Percentiles rank a stretch among this genome's conserved stretches.
phyloP scores from a whole-genome alignment of 2,329 filamentous ascomycete genomes.

The Fusarium nurragi region DNA sequence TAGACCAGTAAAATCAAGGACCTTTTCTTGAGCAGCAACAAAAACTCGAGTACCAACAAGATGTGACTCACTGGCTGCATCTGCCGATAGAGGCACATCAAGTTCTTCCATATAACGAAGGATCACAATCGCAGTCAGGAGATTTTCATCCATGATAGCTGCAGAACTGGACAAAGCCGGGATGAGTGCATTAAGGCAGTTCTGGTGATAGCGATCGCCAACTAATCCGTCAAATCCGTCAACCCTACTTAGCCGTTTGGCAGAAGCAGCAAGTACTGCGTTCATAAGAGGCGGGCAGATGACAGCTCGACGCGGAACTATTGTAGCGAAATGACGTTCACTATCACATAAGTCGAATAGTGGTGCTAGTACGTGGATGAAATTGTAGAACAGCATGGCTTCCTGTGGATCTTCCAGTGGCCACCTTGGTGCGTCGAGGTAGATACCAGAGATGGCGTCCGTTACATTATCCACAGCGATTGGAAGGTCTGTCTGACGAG shows the following conservation, averaged over 20 bases:
- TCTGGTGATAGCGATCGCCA: constrained; percentile 44
- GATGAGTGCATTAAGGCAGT: constrained; percentile 43
- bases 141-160: constrained; percentile 44
- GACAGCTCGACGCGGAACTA: constrained; percentile 43
- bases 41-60: constrained; percentile 45
- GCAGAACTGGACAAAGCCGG: constrained; percentile 42
- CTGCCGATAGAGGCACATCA: constrained; percentile 34
- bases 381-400: constrained; percentile 45
- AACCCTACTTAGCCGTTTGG: constrained; percentile 40
- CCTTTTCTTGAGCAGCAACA: constrained; percentile 43
- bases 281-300: constrained; percentile 44
- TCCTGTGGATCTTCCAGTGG: constrained; percentile 40
- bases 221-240: constrained; percentile 37
- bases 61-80: constrained; percentile 37
- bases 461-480: constrained; percentile 23
- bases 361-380: constrained; percentile 41
- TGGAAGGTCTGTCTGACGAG: constrained; percentile 6
- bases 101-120: constrained; percentile 47
- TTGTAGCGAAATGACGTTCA: constrained; percentile 44
- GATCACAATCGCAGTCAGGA: constrained; percentile 45
- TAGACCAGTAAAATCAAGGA: constrained; percentile 43
- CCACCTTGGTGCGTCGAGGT: constrained; percentile 36
- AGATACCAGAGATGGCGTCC: constrained; percentile 39
- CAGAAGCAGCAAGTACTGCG: constrained; percentile 43
- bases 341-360: constrained; percentile 45